These are phyloP conservation scores for Alternaria infectoria DNA, from an alignment of 2,329 filamentous ascomycete species.

Conservation along the genomic window DNA sequence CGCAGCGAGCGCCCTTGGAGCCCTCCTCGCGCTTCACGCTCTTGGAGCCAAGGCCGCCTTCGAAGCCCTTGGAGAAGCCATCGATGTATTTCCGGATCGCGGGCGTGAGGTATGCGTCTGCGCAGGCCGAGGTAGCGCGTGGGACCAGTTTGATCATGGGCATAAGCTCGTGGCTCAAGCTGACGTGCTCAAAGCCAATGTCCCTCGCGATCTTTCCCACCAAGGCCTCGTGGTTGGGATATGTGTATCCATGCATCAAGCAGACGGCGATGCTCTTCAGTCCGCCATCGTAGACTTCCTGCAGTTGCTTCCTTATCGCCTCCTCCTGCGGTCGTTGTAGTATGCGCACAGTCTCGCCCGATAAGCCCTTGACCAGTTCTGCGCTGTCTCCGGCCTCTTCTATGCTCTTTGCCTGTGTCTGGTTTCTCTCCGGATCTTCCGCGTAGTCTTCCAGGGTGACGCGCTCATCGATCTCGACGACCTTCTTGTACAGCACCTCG, in stretches of 20 bases:
- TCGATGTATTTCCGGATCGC: slow-evolving; percentile 78
- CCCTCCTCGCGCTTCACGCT: slow-evolving; percentile 72
- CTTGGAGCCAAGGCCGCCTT: slow-evolving; percentile 77
- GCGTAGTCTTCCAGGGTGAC: slow-evolving; percentile 92
- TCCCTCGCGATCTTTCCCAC: slow-evolving; percentile 78
- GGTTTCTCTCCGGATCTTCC: slow-evolving; percentile 75
- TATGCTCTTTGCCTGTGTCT: slow-evolving; percentile 62
- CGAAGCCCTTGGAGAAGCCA: slow-evolving; percentile 81
- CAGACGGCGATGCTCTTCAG: slow-evolving; percentile 87
- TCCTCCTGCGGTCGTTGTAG: slow-evolving; percentile 66
- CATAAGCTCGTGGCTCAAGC: slow-evolving; percentile 80
- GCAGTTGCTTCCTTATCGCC: slow-evolving; percentile 65
- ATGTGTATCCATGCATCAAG: slow-evolving; percentile 91
- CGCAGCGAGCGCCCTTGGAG: slow-evolving; percentile 76
- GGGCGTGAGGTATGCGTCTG: slow-evolving; percentile 80
- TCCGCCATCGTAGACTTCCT: slow-evolving; percentile 71
- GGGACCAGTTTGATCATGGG: slow-evolving; percentile 87
- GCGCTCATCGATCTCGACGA: slow-evolving; percentile 89
- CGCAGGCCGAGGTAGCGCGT: slow-evolving; percentile 76
- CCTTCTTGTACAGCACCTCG: slow-evolving; percentile 82
- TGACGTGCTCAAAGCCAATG: slow-evolving; percentile 84
- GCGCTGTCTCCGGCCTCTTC: slow-evolving; percentile 53
- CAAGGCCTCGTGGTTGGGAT: slow-evolving; percentile 81
- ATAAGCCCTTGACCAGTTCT: slow-evolving; percentile 72
- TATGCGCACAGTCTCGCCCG: slow-evolving; percentile 76